phyloP scores from a whole-genome alignment of 768 basidiomycete genomes.

The Trametes cubensis region DNA sequence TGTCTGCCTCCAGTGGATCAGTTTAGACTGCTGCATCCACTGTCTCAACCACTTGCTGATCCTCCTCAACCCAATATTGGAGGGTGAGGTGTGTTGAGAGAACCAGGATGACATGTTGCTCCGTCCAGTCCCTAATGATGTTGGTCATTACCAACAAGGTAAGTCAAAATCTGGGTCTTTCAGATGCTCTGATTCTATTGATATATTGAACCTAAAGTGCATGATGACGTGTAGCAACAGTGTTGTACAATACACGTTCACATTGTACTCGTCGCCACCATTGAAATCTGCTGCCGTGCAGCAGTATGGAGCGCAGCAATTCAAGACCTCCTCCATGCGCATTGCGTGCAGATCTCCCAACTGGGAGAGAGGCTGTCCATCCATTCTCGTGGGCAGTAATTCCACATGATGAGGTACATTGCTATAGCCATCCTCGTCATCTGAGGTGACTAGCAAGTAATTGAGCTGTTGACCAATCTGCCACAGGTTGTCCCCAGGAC shows the following conservation, averaged over 20 bases:
- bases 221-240: neutral
- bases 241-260: neutral
- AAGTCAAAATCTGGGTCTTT: slow-evolving; percentile 1
- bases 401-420: neutral
- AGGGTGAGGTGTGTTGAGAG: no score
- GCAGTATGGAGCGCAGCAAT: neutral
- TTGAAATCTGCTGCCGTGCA: neutral
- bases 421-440: no score
- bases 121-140: no score
- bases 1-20: no score
- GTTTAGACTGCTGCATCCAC: no score
- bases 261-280: neutral
- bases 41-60: no score
- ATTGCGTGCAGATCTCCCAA: neutral
- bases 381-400: neutral
- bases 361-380: neutral
- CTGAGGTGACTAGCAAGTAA: no score
- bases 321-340: neutral
- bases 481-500: no score
- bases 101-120: no score
- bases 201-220: neutral
- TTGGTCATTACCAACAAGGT: neutral
- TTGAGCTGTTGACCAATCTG: no score
- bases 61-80: no score
- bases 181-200: neutral